A percentile compares a stretch with the other conserved stretches of the same genome.
Evolutionary conservation across 352 stramenopile genomes (phyloP).

Genomic region (Pythium rhizo-oryzae): DNA sequence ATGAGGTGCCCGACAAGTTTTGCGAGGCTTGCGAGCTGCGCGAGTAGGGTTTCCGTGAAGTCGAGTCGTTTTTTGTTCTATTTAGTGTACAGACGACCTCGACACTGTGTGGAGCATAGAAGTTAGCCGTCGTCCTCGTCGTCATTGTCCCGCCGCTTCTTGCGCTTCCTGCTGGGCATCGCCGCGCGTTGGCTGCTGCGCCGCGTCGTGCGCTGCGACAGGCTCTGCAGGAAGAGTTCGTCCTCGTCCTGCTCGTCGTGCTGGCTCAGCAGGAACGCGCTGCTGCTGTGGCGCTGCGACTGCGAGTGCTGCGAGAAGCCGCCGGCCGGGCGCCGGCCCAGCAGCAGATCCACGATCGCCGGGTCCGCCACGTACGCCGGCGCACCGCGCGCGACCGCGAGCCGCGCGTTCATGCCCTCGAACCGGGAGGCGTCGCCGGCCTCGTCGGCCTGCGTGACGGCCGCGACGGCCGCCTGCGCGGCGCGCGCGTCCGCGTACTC

Average conservation of each 20-base stretch:
- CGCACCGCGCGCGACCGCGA: constrained; percentile 47
- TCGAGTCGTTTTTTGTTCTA: no score
- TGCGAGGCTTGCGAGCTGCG: constrained; percentile 48
- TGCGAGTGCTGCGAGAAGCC: constrained; percentile 45
- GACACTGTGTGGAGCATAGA: not conserved
- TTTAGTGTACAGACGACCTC: no score
- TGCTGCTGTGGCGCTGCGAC: constrained; percentile 17
- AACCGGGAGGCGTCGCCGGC: constrained; percentile 24
- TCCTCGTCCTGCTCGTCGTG: constrained; percentile 47
- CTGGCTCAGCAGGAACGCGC: constrained; percentile 15
- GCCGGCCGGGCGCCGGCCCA: constrained; percentile 43
- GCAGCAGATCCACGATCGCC: constrained; percentile 52
- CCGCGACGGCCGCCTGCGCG: constrained; percentile 39
- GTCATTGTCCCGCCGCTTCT: constrained; percentile 19
- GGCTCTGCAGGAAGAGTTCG: constrained; percentile 73
- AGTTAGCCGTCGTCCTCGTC: not conserved
- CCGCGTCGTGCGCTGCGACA: constrained; percentile 64
- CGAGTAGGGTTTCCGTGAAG: not conserved
- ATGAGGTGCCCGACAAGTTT: constrained; percentile 55
- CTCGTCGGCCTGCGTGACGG: constrained; percentile 36
- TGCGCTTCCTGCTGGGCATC: constrained; percentile 23
- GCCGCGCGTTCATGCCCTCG: constrained; percentile 43
- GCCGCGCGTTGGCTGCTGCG: constrained; percentile 22
- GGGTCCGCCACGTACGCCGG: constrained; percentile 33
- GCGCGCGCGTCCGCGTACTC: constrained; percentile 42